Conservation (phyloP, 768 basidiomycete species). For the Pulveroboletus sp. region DNA sequence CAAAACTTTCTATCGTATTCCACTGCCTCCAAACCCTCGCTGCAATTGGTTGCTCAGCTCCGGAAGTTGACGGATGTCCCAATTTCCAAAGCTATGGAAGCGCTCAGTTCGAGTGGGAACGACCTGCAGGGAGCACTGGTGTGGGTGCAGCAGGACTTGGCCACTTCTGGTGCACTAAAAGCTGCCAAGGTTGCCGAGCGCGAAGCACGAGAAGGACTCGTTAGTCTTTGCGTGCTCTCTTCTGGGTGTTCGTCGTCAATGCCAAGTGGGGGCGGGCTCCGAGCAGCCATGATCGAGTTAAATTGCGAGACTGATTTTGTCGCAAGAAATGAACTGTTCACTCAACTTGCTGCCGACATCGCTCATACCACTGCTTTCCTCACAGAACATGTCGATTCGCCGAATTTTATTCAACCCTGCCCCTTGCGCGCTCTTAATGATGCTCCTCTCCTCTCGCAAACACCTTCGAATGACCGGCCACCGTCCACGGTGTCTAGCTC, state of each 20-base stretch:
- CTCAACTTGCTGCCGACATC: constrained; percentile 71
- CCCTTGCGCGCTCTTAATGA: constrained; percentile 52
- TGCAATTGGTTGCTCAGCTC: constrained; percentile 82
- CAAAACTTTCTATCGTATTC: constrained; percentile 43
- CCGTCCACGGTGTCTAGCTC: constrained; percentile 55
- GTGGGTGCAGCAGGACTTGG: constrained; percentile 80
- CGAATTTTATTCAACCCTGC: constrained; percentile 44
- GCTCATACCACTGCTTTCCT: constrained; percentile 82
- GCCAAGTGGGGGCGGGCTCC: constrained; percentile 44
- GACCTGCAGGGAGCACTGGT: constrained; percentile 69
- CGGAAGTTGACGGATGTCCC: constrained; percentile 81
- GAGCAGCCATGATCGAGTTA: constrained; percentile 87
- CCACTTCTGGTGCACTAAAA: constrained; percentile 68
- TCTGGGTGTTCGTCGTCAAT: constrained; percentile 46
- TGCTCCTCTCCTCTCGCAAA: constrained; percentile 63
- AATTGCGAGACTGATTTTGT: constrained; percentile 99
- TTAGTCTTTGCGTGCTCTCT: constrained; percentile 74
- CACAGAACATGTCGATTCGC: constrained; percentile 37
- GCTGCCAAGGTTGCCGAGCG: constrained; percentile 83
- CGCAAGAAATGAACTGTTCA: constrained; percentile 80
- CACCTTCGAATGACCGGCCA: constrained; percentile 29
- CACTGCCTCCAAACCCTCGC: constrained; percentile 54
- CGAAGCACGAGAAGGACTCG: constrained; percentile 71
- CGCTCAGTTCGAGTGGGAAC: constrained; percentile 71
- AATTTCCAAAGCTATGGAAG: constrained; percentile 85